Evolutionary conservation across 805 yeast species (phyloP), one percentile per base, ranked within the genome.

Genomic region (Pichia kluyveri): DNA sequence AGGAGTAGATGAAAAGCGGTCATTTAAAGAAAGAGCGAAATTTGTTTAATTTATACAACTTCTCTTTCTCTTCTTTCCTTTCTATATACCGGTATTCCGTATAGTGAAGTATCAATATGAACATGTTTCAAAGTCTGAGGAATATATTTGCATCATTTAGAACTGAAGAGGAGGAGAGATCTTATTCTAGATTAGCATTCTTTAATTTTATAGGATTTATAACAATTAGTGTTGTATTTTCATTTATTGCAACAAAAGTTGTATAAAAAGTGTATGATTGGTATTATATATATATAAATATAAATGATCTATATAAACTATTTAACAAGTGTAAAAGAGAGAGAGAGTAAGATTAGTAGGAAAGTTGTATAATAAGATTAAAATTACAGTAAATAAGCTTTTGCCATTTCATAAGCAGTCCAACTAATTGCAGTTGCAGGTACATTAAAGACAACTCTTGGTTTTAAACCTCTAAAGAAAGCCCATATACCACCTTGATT

Each of bases 331-430:
- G 6, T 4, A 1, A 5, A 5, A 23, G 26, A 23, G 26, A 23
- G 26, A 23, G 26, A 23, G 4, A 30, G 32, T 30, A 12, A 12
- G n/a, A 30, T 5, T 30, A 30, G 32, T 30, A 30, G 32, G 11
- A 30, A 30, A 30, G 32, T 23, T 23, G 26, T 23, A 23, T 30
- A 30, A 30, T 4, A 30, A 30, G 32, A 30, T n/a, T n/a, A n/a
- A n/a, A n/a, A n/a, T n/a, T 19, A 49, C 36, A 76, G 62, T 59
- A 82, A 66, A 54, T 83, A 73, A 55, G 79, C 82, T 68, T 91
- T 91, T 41, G 96, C 97, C 91, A 90, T 86, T 65, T 91, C 99
- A 66, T 91, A 91, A 28, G 96, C 87, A 1, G 98, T 91, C 98
- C 98, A 91, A 54, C 95, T 82, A 52, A 91, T 89, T 19, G 98